Conservation (phyloP, 331 rosid species). For the Telfairia occidentalis region DNA sequence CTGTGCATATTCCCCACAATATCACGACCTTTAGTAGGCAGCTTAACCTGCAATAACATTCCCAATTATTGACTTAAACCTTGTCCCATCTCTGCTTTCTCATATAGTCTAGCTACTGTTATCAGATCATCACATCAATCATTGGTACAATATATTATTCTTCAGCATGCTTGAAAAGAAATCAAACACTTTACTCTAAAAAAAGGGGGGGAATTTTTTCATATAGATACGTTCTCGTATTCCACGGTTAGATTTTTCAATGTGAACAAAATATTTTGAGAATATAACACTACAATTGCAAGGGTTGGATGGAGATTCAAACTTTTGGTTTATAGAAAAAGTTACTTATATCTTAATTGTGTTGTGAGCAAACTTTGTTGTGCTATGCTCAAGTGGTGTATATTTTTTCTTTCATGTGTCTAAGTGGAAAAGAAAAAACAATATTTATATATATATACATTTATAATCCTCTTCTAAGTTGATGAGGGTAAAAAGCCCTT, state of each 20-base stretch:
- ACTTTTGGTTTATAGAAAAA: too few relatives aligned
- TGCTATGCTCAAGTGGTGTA: not conserved
- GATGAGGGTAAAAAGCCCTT: not conserved
- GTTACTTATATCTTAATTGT: too few relatives aligned
- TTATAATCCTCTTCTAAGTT: not conserved
- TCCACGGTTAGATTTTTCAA: not conserved
- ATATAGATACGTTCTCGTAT: not conserved
- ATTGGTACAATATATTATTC: not conserved
- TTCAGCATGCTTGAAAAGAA: slow-evolving; percentile 11
- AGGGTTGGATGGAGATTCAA: not conserved
- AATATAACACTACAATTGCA: not conserved
- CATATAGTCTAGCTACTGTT: not conserved
- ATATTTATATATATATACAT: not conserved
- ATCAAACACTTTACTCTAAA: not conserved
- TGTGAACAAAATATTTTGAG: not conserved
- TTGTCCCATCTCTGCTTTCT: slow-evolving; percentile 14
- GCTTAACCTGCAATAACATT: slow-evolving; percentile 19
- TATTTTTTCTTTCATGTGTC: not conserved
- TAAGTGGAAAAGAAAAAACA: not conserved
- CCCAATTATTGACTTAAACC: slow-evolving; percentile 17
- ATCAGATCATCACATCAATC: slow-evolving; percentile 8
- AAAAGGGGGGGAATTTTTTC: not conserved
- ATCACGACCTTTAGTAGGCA: slow-evolving; percentile 24
- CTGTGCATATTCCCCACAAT: slow-evolving; percentile 45
- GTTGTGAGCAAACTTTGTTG: too few relatives aligned